Percentiles rank a stretch among this genome's conserved stretches.
Evolutionary conservation across 371 early-diverging fungal genomes (phyloP).

Genomic region (Lichtheimia ramosa): DNA sequence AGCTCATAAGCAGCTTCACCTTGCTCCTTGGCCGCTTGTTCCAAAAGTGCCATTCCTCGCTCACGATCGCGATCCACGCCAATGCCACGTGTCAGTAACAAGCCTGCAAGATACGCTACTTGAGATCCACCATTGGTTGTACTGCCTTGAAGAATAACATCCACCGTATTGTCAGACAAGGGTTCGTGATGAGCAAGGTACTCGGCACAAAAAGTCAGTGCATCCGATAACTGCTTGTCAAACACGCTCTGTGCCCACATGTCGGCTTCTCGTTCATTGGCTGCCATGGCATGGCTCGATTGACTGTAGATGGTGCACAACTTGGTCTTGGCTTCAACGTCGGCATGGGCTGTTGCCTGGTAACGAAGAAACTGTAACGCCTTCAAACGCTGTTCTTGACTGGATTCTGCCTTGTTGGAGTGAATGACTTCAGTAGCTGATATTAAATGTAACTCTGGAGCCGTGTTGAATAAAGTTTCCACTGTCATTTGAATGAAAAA

Average conservation of each 20-base stretch:
- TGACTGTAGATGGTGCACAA: constrained; percentile 33
- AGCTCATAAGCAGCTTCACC: constrained; percentile 44
- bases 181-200: constrained; percentile 13
- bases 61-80: constrained; percentile 26
- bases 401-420: constrained; percentile 1
- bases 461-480: constrained; percentile 5
- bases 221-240: constrained; percentile 38
- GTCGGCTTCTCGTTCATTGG: constrained; percentile 26
- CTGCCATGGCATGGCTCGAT: constrained; percentile 2
- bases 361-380: constrained; percentile 32
- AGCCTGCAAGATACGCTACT: constrained; percentile 33
- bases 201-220: constrained; percentile 18
- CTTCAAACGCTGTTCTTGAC: background rate
- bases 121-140: constrained; percentile 1
- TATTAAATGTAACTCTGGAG: constrained; percentile 12
- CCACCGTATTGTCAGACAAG: constrained; percentile 7
- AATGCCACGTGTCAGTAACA: constrained; percentile 37
- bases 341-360: constrained; percentile 24
- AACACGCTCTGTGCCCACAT: constrained; percentile 47
- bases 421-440: constrained; percentile 21
- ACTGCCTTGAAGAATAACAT: constrained; percentile 10
- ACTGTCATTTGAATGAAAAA: constrained; percentile 7
- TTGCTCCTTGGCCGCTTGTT: constrained; percentile 27
- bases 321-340: constrained; percentile 46
- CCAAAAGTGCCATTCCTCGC: constrained; percentile 21